Evolutionary conservation across 306 rosid species (phyloP).

Genomic region (Ochetophila trinervis): DNA sequence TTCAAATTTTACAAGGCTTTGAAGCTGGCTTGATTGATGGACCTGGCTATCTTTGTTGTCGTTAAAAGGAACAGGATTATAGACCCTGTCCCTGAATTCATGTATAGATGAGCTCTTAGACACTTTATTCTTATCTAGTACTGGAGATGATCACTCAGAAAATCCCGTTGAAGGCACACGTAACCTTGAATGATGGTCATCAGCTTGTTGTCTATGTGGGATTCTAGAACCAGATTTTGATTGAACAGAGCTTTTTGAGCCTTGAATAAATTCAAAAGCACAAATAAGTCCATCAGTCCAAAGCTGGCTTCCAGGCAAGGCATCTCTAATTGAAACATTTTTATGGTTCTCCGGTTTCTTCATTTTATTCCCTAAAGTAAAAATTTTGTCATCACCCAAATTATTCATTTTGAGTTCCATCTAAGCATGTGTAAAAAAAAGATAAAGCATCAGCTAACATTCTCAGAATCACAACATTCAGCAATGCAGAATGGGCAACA

Average conservation of each 20-base stretch:
- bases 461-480: conserved; percentile 8
- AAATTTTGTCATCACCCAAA: conserved; percentile 24
- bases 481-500: conserved; percentile 8
- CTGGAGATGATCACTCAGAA: conserved; percentile 26
- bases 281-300: conserved; percentile 93
- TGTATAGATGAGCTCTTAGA: conserved; percentile 26
- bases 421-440: conserved; percentile 16
- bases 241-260: conserved; percentile 36
- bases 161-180: conserved; percentile 33
- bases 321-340: conserved; percentile 38
- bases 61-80: conserved; percentile 19
- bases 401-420: conserved; percentile 37
- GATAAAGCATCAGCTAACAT: conserved; percentile 3
- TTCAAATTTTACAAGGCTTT: conserved; percentile 33
- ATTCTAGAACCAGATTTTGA: conserved; percentile 33
- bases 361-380: conserved; percentile 24
- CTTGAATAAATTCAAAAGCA: conserved; percentile 70
- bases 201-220: conserved; percentile 30
- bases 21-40: conserved; percentile 32
- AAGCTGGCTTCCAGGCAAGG: conserved; percentile 46
- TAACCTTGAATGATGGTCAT: conserved; percentile 31
- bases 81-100: conserved; percentile 15
- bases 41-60: conserved; percentile 27
- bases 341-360: conserved; percentile 45
- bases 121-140: conserved; percentile 26